Evolutionary conservation across 1,284 basidiomycete genomes (phyloP), one percentile per base, ranked within the genome.

Genomic region (Mycosarcoma mackinlayi): DNA sequence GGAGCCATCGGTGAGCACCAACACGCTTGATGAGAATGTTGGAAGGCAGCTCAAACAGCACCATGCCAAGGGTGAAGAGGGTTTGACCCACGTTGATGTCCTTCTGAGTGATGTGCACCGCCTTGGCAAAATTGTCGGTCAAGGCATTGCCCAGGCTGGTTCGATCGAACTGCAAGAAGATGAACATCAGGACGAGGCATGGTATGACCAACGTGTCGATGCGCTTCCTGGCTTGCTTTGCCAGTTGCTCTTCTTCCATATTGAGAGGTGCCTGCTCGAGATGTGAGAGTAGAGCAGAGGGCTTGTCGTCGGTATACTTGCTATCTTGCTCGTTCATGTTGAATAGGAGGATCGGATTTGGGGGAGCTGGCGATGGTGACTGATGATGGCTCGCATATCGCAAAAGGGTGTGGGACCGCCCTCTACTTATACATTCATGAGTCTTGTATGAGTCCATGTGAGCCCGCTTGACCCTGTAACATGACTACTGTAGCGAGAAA

Each of bases 61-160:
- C 38, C 38, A 40, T 40, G 11, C 38, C 38, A 14, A 40, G 38
- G 6, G 38, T 40, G 23, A 40, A 40, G 38, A 40, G 38, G 6
- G 38, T 40, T 24, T 40, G 38, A 11, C 38, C 38, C 11, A 21
- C 25, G 38, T 40, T 40, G 38, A 40, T 40, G 38, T 40, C 38
- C 38, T 40, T 40, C 23, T 40, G 38, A 21, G 23, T 40, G 23
- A 40, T 24, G 21, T 40, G 38, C 2, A 24, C 38, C 13, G 38
- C 38, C 23, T 40, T 40, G 38, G 38, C 38, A 25, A 40, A 40
- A 24, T 40, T 40, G 38, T 40, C 38, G 21, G 38, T 40, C 38
- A 40, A 25, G 13, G 38, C 38, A 25, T 40, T 40, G 38, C 38
- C 38, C 21, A 40, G 23, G 25, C 38, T 40, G 23, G 38, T 40